These are phyloP conservation scores for Suillus subluteus DNA, from an alignment of 768 basidiomycete species.

Conservation along the genomic window DNA sequence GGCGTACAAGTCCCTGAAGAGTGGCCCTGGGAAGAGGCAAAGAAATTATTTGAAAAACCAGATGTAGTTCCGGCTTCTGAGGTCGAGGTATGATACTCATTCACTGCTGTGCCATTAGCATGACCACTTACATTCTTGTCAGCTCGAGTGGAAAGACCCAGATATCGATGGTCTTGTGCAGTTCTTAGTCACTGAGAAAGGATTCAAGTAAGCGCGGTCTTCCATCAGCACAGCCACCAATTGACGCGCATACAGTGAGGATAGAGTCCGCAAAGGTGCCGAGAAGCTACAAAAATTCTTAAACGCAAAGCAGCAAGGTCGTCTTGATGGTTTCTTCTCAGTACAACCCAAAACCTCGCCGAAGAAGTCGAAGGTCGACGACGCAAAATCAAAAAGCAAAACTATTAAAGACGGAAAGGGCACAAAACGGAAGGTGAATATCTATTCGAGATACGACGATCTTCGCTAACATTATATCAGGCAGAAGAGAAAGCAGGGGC, in stretches of 20 bases:
- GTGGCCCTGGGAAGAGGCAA: conserved; percentile 98
- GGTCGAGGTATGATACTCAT: conserved; percentile 62
- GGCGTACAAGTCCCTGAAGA: conserved; percentile 84
- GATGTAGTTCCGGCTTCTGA: conserved; percentile 88
- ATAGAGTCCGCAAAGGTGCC: conserved; percentile 92
- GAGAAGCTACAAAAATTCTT: conserved; percentile 90
- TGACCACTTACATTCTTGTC: conserved; percentile 12
- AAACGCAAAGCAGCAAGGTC: conserved; percentile 91
- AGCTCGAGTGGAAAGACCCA: conserved; percentile 95
- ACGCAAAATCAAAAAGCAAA: conserved; percentile 43
- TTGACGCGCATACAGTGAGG: conserved; percentile 68
- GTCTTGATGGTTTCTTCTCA: conserved; percentile 94
- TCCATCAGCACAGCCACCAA: neutral
- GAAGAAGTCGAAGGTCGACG: conserved; percentile 42
- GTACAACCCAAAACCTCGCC: conserved; percentile 63
- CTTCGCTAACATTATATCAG: conserved; percentile 26
- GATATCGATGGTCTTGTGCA: conserved; percentile 93
- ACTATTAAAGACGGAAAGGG: conserved; percentile 36
- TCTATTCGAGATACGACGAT: conserved; percentile 20
- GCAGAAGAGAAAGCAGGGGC: conserved; percentile 38
- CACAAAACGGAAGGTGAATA: conserved; percentile 58
- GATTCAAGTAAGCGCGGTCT: conserved; percentile 79
- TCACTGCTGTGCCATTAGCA: neutral
- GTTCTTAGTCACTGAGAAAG: conserved; percentile 93
- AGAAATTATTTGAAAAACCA: conserved; percentile 85